Evolutionary conservation across 345 rosid species (phyloP).

Genomic region (Aquilaria yunnanensis): DNA sequence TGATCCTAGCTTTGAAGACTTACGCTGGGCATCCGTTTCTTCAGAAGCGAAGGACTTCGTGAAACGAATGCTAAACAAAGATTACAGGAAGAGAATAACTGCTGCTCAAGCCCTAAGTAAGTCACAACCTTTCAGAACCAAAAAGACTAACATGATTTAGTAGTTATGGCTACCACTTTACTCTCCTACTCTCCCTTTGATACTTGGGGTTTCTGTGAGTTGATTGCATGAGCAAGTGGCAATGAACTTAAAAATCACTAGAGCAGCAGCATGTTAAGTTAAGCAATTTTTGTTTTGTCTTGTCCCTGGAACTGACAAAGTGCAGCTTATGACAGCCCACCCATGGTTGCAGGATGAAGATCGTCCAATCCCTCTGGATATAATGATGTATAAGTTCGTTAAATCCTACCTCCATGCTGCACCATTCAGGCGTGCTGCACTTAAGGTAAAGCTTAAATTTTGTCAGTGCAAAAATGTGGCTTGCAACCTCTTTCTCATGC

Average conservation of each 20-base stretch:
- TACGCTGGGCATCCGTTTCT: conserved; percentile 74
- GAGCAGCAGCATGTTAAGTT: too few species aligned
- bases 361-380: conserved; percentile 50
- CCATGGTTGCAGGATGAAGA: conserved; percentile 64
- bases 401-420: conserved; percentile 64
- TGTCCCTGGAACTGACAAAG: too few species aligned
- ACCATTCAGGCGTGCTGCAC: conserved; percentile 65
- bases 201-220: too few species aligned
- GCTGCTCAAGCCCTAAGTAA: conserved; percentile 80
- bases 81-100: conserved; percentile 78
- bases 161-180: too few species aligned
- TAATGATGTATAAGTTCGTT: conserved; percentile 64
- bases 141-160: too few species aligned
- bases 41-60: conserved; percentile 81
- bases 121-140: conserved; percentile 16
- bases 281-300: too few species aligned
- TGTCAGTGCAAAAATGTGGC: not conserved
- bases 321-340: conserved; percentile 40
- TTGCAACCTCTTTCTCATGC: not conserved
- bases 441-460: conserved; percentile 38
- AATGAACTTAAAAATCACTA: too few species aligned
- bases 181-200: too few species aligned
- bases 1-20: conserved; percentile 69
- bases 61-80: conserved; percentile 80
- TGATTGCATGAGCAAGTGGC: too few species aligned